A percentile compares a stretch with the other conserved stretches of the same genome.
These are phyloP conservation scores for Sporisorium graminicola DNA, from an alignment of 1,284 basidiomycete species.

Conservation along the genomic window DNA sequence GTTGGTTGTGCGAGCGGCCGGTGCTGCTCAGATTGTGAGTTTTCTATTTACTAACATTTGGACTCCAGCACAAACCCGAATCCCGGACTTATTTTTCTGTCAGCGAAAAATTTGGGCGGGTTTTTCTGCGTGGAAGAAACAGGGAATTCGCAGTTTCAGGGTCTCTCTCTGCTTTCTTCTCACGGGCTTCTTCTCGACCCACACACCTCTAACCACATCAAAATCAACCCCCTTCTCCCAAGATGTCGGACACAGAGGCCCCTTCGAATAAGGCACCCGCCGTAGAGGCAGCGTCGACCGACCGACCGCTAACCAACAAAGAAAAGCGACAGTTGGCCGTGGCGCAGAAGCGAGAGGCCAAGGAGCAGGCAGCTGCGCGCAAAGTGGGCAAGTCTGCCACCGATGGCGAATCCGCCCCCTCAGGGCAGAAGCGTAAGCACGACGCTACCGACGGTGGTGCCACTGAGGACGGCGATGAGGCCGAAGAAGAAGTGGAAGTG, in stretches of 20 bases:
- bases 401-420: neutral
- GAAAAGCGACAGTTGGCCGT: conserved; percentile 55
- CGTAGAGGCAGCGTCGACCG: neutral
- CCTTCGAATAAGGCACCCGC: neutral
- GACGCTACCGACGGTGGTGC: conserved; percentile 75
- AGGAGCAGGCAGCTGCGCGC: conserved; percentile 27
- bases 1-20: neutral
- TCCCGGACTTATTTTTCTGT: neutral
- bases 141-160: neutral
- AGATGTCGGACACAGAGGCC: conserved; percentile 16
- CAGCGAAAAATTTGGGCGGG: conserved; percentile 17
- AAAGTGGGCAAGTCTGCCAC: conserved; percentile 4
- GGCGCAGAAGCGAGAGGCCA: conserved; percentile 44
- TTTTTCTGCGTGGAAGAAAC: neutral
- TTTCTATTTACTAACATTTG: neutral
- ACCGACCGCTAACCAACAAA: conserved; percentile 58
- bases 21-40: neutral
- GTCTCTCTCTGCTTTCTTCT: neutral
- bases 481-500: conserved; percentile 50
- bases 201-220: neutral
- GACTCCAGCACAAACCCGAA: neutral
- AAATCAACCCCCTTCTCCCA: too few species aligned
- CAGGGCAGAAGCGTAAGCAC: conserved; percentile 71
- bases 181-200: neutral
- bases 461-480: conserved; percentile 45